Percentiles rank a stretch among this genome's conserved stretches.
These are phyloP conservation scores for Neonectria neomacrospora DNA, from an alignment of 2,329 filamentous ascomycete genomes.

Conservation along the genomic window DNA sequence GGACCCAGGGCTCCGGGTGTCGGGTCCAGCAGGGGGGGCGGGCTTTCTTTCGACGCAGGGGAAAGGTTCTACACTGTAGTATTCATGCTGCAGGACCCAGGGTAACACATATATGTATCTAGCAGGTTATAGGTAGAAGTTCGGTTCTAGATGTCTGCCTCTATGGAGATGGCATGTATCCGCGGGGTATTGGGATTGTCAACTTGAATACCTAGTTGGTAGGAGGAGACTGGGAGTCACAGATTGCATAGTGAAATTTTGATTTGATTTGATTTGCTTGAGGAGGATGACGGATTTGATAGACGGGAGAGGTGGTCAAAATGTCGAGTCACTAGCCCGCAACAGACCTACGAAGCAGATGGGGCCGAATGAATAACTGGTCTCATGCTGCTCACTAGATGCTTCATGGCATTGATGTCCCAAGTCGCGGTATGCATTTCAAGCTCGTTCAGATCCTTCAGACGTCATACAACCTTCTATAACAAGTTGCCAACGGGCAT, in stretches of 20 bases:
- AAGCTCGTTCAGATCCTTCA: neutral
- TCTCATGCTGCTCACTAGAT: neutral
- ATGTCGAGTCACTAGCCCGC: neutral
- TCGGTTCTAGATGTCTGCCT: neutral
- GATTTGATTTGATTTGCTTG: neutral
- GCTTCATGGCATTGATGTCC: neutral
- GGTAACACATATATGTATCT: neutral
- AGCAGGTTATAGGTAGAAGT: neutral
- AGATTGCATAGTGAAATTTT: neutral
- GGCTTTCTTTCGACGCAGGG: constrained; percentile 17
- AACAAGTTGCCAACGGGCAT: neutral
- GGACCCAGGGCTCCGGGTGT: constrained; percentile 30
- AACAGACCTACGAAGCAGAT: neutral
- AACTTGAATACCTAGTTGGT: neutral
- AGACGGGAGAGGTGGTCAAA: neutral
- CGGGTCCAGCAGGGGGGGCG: constrained; percentile 24
- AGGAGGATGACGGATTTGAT: neutral
- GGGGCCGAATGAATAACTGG: constrained; percentile 7
- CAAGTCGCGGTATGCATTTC: neutral
- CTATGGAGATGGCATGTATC: neutral
- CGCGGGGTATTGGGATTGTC: neutral
- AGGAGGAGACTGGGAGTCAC: neutral
- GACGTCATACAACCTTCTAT: neutral
- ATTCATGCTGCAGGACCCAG: neutral
- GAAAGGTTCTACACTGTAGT: neutral